Base-by-base conservation (phyloP, 179 eudicot species). In the Beta lomatogona region DNA sequence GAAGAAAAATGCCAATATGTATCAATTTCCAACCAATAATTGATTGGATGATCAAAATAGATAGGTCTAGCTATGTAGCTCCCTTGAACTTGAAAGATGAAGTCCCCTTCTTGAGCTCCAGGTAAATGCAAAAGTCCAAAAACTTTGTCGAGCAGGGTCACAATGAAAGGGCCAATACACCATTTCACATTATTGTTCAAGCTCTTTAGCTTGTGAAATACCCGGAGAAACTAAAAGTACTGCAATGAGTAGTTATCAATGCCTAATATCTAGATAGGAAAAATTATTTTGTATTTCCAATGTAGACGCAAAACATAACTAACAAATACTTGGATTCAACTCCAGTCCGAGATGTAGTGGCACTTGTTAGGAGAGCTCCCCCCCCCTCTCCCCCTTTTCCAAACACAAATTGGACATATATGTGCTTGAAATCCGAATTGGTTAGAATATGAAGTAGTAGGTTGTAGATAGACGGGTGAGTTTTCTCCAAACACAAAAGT, bases 101-200 rank as follows among this genome's bases (percentile, higher is more conserved):
- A 50, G 45, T 19, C 52, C 10, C 52, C 22, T 36, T 11, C 28
- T 80, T 64, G 48, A 53, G 64, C 36, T 73, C 22, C n/a, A 61
- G 31, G 6, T 53, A 45, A 73, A 80, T 60, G 75, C 54, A 80
- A 73, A 73, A 73, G 41, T 71, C 71, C 59, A 44, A 80, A 44
- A 22, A 10, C 58, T 59, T 45, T 46, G 61, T 16, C 28, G 19
- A 69, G 8, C 64, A 82, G 55, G 72, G 81, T 66, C 79, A 52
- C 66, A 63, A 71, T 72, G 60, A 78, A 64, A 72, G 46, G 70
- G 58, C 55, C 57, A 77, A 82, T 41, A 63, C 81, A 82, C 28
- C 15, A 25, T 64, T 64, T 21, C 8, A 12, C 12, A 48, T 25
- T 14, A 28, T 55, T 55, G 15, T 11, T 64, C 44, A 28, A 21